Evolutionary conservation across 306 rosid species (phyloP).

Genomic region (Dalbergia cochinchinensis): DNA sequence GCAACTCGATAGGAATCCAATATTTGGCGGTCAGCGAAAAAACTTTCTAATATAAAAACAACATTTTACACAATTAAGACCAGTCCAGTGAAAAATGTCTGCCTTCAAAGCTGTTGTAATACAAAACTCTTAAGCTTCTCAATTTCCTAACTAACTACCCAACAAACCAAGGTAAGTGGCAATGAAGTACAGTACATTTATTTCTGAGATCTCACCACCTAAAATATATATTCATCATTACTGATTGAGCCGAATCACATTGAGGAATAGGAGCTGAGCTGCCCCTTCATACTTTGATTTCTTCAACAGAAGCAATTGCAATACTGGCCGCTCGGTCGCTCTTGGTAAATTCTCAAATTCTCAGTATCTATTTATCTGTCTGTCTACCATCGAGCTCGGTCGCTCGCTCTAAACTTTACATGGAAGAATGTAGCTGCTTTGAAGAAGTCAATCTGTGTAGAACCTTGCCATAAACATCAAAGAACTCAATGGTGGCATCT

Average conservation of each 20-base stretch:
- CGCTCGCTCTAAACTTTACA: slow-evolving; percentile 28
- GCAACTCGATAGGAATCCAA: neutral
- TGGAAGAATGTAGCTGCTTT: slow-evolving; percentile 51
- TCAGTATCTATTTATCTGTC: neutral
- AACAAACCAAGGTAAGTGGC: neutral
- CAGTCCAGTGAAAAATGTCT: too few relatives aligned
- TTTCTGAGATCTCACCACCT: neutral
- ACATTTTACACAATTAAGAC: neutral
- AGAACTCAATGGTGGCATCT: slow-evolving; percentile 56
- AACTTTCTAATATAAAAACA: too few relatives aligned
- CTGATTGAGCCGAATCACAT: neutral
- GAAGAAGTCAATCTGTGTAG: slow-evolving; percentile 46
- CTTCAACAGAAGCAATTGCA: neutral
- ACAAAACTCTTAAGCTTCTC: neutral
- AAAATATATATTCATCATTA: neutral
- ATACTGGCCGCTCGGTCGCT: neutral
- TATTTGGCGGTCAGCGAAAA: neutral
- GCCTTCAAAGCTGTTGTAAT: neutral
- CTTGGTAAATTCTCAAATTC: neutral
- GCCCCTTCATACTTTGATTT: neutral
- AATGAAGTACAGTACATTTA: slow-evolving; percentile 15
- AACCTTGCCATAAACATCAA: slow-evolving; percentile 59
- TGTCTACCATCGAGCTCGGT: neutral
- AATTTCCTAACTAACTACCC: too few relatives aligned
- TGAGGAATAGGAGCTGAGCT: neutral